A percentile compares a stretch with the other conserved stretches of the same genome.
Conservation (phyloP, 1,284 basidiomycete species). For the Boletus holoroseus region DNA sequence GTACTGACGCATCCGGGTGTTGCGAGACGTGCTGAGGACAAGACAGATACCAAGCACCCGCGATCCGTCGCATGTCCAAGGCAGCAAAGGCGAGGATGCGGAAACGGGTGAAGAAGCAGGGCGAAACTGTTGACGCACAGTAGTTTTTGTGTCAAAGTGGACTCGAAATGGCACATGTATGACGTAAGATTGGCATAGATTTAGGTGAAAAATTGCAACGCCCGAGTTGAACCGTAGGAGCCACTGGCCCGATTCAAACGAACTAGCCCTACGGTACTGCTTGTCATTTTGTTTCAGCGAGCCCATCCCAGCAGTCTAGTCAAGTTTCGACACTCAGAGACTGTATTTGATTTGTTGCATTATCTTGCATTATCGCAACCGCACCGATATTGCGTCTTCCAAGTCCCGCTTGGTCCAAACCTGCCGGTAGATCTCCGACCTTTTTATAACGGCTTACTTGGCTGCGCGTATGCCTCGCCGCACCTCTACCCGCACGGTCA, state of each 20-base stretch:
- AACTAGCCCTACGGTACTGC: slow-evolving; percentile 4
- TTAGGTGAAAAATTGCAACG: slow-evolving; percentile 15
- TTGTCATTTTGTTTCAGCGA: slow-evolving; percentile 12
- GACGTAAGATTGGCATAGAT: slow-evolving; percentile 23
- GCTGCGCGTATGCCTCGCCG: slow-evolving; percentile 39
- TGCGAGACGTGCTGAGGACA: slow-evolving; percentile 8
- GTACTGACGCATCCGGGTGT: not conserved
- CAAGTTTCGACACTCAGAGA: slow-evolving; percentile 9
- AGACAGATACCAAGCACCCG: slow-evolving; percentile 53
- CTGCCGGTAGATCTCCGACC: slow-evolving; percentile 36
- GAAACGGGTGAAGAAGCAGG: slow-evolving; percentile 38
- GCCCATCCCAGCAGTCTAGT: slow-evolving; percentile 9
- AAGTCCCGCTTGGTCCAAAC: slow-evolving; percentile 22
- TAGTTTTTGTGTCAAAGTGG: slow-evolving; percentile 27
- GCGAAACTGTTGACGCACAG: slow-evolving; percentile 3
- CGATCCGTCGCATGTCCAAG: slow-evolving; percentile 49
- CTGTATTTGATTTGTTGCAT: slow-evolving; percentile 22
- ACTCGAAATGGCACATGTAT: slow-evolving; percentile 14
- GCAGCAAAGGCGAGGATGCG: slow-evolving; percentile 53
- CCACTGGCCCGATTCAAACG: not conserved
- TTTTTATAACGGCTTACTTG: slow-evolving; percentile 35
- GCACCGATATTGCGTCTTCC: slow-evolving; percentile 16
- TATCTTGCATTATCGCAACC: slow-evolving; percentile 22
- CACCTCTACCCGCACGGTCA: slow-evolving; percentile 28
- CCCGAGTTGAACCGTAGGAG: slow-evolving; percentile 3